Percentiles rank a stretch among this genome's conserved stretches.
Conservation (phyloP, 805 yeast species). For the Cephaloascus fragrans region DNA sequence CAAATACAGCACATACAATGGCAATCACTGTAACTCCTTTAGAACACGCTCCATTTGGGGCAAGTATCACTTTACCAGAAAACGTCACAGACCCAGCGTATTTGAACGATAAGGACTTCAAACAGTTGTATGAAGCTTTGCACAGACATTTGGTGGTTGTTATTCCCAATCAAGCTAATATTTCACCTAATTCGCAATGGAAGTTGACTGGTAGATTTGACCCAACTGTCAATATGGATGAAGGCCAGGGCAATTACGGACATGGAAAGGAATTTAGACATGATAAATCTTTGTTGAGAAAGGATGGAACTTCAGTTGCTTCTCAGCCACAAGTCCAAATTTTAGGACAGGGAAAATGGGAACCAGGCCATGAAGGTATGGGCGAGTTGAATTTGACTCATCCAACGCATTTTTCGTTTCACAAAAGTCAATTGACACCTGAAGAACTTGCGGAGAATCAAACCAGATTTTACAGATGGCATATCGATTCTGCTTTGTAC, state of each 20-base stretch:
- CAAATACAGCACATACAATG: not conserved
- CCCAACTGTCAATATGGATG: slow-evolving; percentile 37
- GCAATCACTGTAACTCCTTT: slow-evolving; percentile 32
- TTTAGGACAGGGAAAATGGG: slow-evolving; percentile 72
- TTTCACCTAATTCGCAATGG: slow-evolving; percentile 70
- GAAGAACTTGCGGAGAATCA: slow-evolving; percentile 54
- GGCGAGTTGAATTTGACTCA: slow-evolving; percentile 55
- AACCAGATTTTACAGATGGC: slow-evolving; percentile 90
- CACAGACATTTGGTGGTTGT: slow-evolving; percentile 63
- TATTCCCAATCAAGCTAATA: slow-evolving; percentile 59
- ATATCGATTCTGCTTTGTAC: slow-evolving; percentile 83
- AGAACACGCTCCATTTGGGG: slow-evolving; percentile 53
- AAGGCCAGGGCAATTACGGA: slow-evolving; percentile 53
- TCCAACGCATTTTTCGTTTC: slow-evolving; percentile 79
- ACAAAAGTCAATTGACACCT: slow-evolving; percentile 53
- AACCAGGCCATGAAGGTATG: slow-evolving; percentile 52
- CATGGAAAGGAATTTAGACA: slow-evolving; percentile 66
- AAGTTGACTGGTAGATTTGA: slow-evolving; percentile 69
- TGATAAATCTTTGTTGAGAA: slow-evolving; percentile 52
- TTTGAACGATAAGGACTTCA: slow-evolving; percentile 58
- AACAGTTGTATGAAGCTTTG: slow-evolving; percentile 50
- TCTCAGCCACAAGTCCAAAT: slow-evolving; percentile 85
- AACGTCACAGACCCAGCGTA: slow-evolving; percentile 68
- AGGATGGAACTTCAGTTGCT: slow-evolving; percentile 76
- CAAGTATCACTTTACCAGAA: slow-evolving; percentile 51